Percentiles rank a stretch among this genome's conserved stretches.
phyloP scores from a whole-genome alignment of 805 yeast species.

The Saccharomycopsis sp. region DNA sequence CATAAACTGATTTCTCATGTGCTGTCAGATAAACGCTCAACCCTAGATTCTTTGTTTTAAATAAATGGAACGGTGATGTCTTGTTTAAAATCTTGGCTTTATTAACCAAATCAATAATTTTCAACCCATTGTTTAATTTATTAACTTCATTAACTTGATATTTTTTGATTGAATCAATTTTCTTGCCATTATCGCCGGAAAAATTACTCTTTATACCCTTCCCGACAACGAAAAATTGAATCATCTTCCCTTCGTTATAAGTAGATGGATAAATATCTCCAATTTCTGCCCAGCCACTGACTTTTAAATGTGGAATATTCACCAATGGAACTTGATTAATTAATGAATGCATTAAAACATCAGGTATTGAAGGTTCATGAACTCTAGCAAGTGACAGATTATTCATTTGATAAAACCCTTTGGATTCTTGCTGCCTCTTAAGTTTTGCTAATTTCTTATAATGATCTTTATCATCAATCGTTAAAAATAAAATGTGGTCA shows the following conservation, averaged over 20 bases:
- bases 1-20: slow-evolving; percentile 50
- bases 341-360: slow-evolving; percentile 82
- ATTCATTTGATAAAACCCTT: slow-evolving; percentile 1
- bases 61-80: slow-evolving; percentile 80
- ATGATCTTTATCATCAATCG: slow-evolving; percentile 40
- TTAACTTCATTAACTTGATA: slow-evolving; percentile 26
- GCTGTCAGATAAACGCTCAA: slow-evolving; percentile 57
- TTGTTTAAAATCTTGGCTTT: slow-evolving; percentile 72
- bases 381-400: slow-evolving; percentile 24
- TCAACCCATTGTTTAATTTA: slow-evolving; percentile 29
- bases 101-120: slow-evolving; percentile 49
- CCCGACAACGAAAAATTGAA: slow-evolving; percentile 21
- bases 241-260: slow-evolving; percentile 26
- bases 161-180: slow-evolving; percentile 19
- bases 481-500: slow-evolving; percentile 65
- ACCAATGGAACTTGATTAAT: slow-evolving; percentile 75
- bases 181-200: slow-evolving; percentile 8
- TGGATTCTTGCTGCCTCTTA: slow-evolving; percentile 1
- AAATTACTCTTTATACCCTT: slow-evolving; percentile 23
- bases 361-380: slow-evolving; percentile 58
- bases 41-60: slow-evolving; percentile 41
- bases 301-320: slow-evolving; percentile 62
- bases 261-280: slow-evolving; percentile 46
- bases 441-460: slow-evolving; percentile 22
- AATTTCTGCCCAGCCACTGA: slow-evolving; percentile 60